Evolutionary conservation across 1,284 basidiomycete species (phyloP), one percentile per base, ranked within the genome.

Genomic region (Limonomyces culmigenus): DNA sequence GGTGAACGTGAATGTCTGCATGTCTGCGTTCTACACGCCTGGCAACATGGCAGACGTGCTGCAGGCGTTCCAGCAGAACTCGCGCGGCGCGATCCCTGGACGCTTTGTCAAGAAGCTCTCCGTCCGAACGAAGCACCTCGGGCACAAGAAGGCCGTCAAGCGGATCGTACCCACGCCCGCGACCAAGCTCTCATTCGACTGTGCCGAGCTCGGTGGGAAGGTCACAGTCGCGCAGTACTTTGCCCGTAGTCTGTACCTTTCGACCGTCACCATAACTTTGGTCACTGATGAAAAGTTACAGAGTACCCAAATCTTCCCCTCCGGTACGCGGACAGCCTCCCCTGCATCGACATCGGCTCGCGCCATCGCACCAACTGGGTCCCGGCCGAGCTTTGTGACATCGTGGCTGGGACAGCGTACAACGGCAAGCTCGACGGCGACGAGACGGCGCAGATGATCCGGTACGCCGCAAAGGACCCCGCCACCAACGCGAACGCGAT

Each of bases 361-460:
- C 50, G 48, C 4, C 56, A 60, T 14, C 63, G 60, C 29, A 44
- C 62, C 0, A n/a, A n/a, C n/a, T 67, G 53, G 41, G 53, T 81
- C 2, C 80, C 79, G 0, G 69, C 74, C 1, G 80, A 84, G 47
- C 40, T 84, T 2, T 84, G 80, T 55, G 55, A 67, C 14, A 77
- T 84, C 35, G 50, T 62, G 8, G 52, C 63, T 0, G 68, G 70
- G 4, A 67, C 69, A 38, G 53, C 68, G 0, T 74, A 65, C 45
- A 53, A 58, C 18, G 70, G 65, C 5, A 67, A 61, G 40, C 64
- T 79, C 2, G 59, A 51, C 38, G 62, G 62, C 6, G 55, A 49
- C 3, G 69, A 76, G 42, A 78, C 74, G 0, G 55, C 64, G 0
- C 48, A 58, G n/a, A 80, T 83, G 78, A 74, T 81, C 40, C 55